A percentile compares a stretch with the other conserved stretches of the same genome.
Conservation (phyloP, 2,329 filamentous ascomycete genomes). For the Pseudogymnoascus sp. region DNA sequence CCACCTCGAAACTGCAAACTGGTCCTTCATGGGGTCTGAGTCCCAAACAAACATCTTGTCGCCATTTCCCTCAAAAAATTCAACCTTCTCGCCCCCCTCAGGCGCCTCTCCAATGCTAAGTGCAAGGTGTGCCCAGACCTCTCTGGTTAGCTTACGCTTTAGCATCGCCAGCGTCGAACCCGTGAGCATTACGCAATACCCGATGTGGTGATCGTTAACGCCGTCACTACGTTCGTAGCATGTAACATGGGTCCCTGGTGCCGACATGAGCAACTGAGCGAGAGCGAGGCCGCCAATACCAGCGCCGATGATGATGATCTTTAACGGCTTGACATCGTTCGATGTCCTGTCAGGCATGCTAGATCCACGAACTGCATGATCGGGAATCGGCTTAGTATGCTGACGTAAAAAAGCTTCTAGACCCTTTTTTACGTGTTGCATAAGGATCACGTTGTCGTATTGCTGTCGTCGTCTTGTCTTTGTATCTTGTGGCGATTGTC, state of each 20-base stretch:
- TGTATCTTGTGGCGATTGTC: too few relatives aligned
- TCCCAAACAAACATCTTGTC: constrained; percentile 21
- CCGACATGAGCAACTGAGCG: constrained; percentile 20
- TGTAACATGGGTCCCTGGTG: constrained; percentile 19
- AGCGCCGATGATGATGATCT: constrained; percentile 21
- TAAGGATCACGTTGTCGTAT: too few relatives aligned
- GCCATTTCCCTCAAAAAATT: constrained; percentile 21
- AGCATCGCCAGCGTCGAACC: constrained; percentile 21
- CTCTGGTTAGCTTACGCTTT: constrained; percentile 17
- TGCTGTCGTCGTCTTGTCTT: too few relatives aligned
- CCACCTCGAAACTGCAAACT: constrained; percentile 23
- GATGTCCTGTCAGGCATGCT: neutral
- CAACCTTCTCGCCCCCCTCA: constrained; percentile 19
- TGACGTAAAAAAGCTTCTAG: too few relatives aligned
- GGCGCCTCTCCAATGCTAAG: constrained; percentile 21
- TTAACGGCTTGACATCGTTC: too few relatives aligned
- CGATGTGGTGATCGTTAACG: constrained; percentile 16
- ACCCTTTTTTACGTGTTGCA: too few relatives aligned
- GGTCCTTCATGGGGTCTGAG: constrained; percentile 19
- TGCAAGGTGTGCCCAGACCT: constrained; percentile 20
- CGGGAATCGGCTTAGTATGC: too few relatives aligned
- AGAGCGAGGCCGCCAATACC: constrained; percentile 22
- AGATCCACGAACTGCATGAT: neutral
- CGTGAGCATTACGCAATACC: constrained; percentile 24
- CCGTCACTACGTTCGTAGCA: constrained; percentile 19